Evolutionary conservation across 2,329 filamentous ascomycete species (phyloP), one percentile per base, ranked within the genome.

Genomic region (Aspergillus sp.): DNA sequence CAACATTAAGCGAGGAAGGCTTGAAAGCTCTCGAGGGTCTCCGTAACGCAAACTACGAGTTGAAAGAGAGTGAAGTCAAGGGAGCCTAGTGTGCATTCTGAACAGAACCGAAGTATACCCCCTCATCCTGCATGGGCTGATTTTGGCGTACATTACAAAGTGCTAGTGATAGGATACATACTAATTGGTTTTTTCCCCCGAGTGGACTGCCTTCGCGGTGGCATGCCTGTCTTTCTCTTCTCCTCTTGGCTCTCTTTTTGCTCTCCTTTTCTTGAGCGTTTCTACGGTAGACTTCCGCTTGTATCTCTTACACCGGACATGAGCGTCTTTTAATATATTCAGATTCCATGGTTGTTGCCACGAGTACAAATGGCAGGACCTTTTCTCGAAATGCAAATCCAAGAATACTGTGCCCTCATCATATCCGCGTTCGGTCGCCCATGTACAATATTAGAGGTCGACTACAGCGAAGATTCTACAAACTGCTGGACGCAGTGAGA

Each of bases 1-100:
- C 89, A 0, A 83, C 88, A 64, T 75, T 91, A 66, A 90, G 84
- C 0, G 78, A 82, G 51, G 87, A 90, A 53, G 89, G 89, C n/a
- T 79, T 81, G 64, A 79, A 79, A 70, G 85, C 79, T 4, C 75
- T 91, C 57, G 78, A 84, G 60, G 83, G 83, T 1, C 69, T 91
- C 64, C 84, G 86, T 59, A 76, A 79, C 49, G 83, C 81, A 38
- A 71, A 84, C 15, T 88, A 79, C 63, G 69, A 77, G 38, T 70
- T 89, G 57, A 78, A 81, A 30, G 77, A 80, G 64, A 76, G 72
- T 58, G 62, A 69, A 41, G 69, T 66, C 22, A 67, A 72, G 55
- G 76, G 76, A 31, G 74, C 75, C 67, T 77, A 76, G 68, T 54
- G 28, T 41, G 43, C 28, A 47, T 38, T 53, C 7, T 43, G 31